phyloP scores from a whole-genome alignment of 306 rosid species.

The Alnus glutinosa region DNA sequence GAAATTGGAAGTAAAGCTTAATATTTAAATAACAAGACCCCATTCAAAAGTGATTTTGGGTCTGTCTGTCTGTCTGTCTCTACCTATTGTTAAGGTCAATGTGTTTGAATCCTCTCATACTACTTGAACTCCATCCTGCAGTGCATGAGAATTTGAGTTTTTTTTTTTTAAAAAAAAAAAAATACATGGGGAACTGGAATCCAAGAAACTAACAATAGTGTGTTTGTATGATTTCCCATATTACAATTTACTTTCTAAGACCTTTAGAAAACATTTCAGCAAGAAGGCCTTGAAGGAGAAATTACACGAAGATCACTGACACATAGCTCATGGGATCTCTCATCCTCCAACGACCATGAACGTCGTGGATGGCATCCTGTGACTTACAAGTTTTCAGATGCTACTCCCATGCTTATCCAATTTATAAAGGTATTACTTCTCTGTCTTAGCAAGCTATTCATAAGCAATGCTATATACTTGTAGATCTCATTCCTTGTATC shows the following conservation, averaged over 20 bases:
- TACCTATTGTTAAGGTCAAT: neutral
- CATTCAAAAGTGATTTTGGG: neutral
- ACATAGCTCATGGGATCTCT: constrained; percentile 89
- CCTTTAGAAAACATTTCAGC: constrained; percentile 50
- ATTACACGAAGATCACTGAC: constrained; percentile 82
- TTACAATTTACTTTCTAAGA: constrained; percentile 5
- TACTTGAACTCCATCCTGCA: neutral
- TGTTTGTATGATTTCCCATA: neutral
- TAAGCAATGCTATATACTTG: neutral
- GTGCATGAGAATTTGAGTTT: neutral
- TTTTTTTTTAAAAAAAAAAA: neutral
- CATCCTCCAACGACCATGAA: constrained; percentile 61
- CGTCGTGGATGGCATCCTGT: constrained; percentile 99
- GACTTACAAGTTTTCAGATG: constrained; percentile 90
- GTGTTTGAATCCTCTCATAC: neutral
- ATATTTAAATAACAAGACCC: neutral
- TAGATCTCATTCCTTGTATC: neutral
- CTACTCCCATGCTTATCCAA: constrained; percentile 75
- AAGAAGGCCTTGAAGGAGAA: constrained; percentile 77
- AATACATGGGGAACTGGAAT: neutral
- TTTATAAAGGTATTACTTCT: constrained; percentile 64
- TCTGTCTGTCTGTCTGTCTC: neutral
- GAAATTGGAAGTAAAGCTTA: neutral
- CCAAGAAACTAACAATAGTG: neutral
- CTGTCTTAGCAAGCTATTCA: neutral